Conservation (phyloP, 225 moss, liverwort and hornwort genomes). For the Physcomitrellopsis africana region DNA sequence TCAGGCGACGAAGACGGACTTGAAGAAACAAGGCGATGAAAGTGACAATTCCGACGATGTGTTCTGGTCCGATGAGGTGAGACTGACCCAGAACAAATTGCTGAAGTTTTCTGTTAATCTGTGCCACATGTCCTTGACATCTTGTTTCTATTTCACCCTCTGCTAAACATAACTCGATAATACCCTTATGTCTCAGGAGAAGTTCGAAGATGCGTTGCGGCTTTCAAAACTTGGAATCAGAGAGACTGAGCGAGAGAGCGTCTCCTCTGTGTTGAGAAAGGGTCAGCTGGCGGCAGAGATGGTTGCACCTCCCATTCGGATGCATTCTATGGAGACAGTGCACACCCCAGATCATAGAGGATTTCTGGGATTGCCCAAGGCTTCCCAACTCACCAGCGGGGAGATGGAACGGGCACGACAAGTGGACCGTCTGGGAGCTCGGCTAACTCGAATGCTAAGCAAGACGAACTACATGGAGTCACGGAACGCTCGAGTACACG, state of each 20-base stretch:
- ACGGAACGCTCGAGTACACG: conserved; percentile 4
- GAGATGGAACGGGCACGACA: conserved; percentile 35
- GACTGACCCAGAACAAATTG: not conserved
- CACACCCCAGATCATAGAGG: conserved; percentile 30
- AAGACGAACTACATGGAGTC: conserved; percentile 38
- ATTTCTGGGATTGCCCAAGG: conserved; percentile 25
- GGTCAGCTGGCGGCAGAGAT: not conserved
- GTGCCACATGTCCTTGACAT: not conserved
- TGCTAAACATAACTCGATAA: not conserved
- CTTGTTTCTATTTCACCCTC: not conserved
- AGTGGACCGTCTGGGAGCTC: conserved; percentile 32
- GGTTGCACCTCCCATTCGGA: too few species aligned
- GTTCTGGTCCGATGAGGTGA: conserved; percentile 48
- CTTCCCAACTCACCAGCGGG: not conserved
- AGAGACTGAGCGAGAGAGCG: not conserved
- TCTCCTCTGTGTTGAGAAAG: not conserved
- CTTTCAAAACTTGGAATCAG: not conserved
- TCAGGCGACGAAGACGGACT: not conserved
- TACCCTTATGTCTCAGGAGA: conserved; percentile 20
- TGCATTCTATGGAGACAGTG: conserved; percentile 24
- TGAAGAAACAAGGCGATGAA: not conserved
- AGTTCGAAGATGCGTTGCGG: conserved; percentile 9
- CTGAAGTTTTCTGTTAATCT: not conserved
- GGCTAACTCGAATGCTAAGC: conserved; percentile 29
- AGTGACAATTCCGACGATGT: conserved; percentile 39